phyloP scores from a whole-genome alignment of 2,329 filamentous ascomycete genomes.

The Cladosporium sp. region DNA sequence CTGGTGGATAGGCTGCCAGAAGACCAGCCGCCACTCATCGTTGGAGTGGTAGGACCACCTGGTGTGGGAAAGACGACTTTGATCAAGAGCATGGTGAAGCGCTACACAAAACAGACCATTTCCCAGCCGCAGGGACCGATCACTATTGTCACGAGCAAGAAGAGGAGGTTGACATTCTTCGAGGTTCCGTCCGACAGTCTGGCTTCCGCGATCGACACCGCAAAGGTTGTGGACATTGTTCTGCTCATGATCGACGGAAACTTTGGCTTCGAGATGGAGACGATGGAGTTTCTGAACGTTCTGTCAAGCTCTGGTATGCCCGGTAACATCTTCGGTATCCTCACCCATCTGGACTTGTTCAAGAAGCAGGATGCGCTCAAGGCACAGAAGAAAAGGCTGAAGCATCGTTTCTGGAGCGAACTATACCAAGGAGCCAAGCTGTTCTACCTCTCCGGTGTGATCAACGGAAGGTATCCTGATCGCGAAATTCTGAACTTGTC shows the following conservation, averaged over 20 bases:
- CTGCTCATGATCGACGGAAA: constrained; percentile 98
- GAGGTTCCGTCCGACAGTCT: constrained; percentile 94
- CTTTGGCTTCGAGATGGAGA: constrained; percentile 99
- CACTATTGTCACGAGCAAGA: constrained; percentile 94
- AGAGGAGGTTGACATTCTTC: constrained; percentile 87
- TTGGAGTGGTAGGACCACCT: constrained; percentile 89
- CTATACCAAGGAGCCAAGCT: constrained; percentile 94
- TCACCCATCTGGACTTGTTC: constrained; percentile 95
- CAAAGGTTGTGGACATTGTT: constrained; percentile 96
- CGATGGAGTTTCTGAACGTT: constrained; percentile 97
- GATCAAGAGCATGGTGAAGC: constrained; percentile 85
- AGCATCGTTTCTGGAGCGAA: constrained; percentile 94
- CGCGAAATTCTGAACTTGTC: constrained; percentile 94
- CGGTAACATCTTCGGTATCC: constrained; percentile 93
- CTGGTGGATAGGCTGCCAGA: constrained; percentile 93
- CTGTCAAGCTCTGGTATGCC: constrained; percentile 95
- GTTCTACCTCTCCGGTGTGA: constrained; percentile 92
- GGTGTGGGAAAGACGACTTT: constrained; percentile 93
- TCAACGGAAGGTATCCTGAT: constrained; percentile 95
- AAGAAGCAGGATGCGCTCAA: constrained; percentile 87
- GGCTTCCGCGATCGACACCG: constrained; percentile 92
- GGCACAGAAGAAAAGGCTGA: constrained; percentile 91
- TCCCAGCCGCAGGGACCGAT: constrained; percentile 85
- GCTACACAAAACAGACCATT: constrained; percentile 94
- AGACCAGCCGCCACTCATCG: constrained; percentile 87